Evolutionary conservation across 208 protist species (phyloP), one percentile per base, ranked within the genome.

Genomic region (Leishmania tropica): DNA sequence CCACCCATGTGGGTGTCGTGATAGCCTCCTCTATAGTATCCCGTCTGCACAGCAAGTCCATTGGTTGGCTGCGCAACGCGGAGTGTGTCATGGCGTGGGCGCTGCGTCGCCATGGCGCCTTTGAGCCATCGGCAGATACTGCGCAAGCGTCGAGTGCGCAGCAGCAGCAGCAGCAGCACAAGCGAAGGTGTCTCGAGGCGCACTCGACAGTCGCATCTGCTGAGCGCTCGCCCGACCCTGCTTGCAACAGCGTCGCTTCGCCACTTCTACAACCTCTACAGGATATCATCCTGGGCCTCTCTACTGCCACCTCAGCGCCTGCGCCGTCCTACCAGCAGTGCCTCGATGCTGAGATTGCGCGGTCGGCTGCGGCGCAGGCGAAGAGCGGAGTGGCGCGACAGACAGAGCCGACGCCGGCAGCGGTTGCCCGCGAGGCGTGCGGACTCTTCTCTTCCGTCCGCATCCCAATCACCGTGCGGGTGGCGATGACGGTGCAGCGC

Each of bases 51-150:
- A 21, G 21, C 62, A 70, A 78, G n/a, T 45, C 79, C 2, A 37
- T 72, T 10, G 75, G 24, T 19, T 87, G 83, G 83, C 83, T 83
- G 64, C 79, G 56, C 51, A 88, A 85, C 65, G 75, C 81, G 19
- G 85, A 88, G 75, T 84, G 85, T 51, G 75, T 88, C 53, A 45
- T 88, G 81, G 48, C 76, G 42, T 88, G 80, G 85, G 62, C 85
- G 67, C 71, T 88, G 78, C 81, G 68, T 4, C 85, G 78, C 3
- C 77, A 88, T 11, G 64, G 60, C 35, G 62, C 72, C 51, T 80
- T 85, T 53, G 76, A 87, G 1, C 24, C 54, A 10, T 47, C 72
- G 1, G 35, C 37, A 15, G 48, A 67, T 28, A 37, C 45, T 24
- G 4, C 42, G 21, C 60, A 58, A 64, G 60, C 47, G 35, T 45